Percentiles rank a stretch among this genome's conserved stretches.
Conservation (phyloP, 148 eudicot species). For the Vaccinium macrocarpon region DNA sequence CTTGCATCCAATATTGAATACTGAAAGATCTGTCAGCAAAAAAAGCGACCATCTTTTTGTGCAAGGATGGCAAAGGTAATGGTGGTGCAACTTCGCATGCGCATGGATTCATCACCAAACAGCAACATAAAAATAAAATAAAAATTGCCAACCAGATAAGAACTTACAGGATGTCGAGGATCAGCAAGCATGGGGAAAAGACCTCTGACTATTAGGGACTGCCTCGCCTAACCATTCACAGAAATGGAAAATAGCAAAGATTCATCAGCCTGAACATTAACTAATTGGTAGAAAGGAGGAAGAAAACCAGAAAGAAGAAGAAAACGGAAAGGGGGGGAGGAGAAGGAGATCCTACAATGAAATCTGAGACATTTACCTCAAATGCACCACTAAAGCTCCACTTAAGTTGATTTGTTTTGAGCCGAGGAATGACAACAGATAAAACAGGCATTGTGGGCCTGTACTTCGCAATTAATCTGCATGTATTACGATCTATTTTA, state of each 20-base stretch:
- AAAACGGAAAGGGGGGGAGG: too few species aligned
- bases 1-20: background rate
- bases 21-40: background rate
- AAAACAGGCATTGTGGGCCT: constrained; percentile 82
- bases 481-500: constrained; percentile 14
- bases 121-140: background rate
- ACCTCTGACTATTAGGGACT: constrained; percentile 86
- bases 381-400: constrained; percentile 96
- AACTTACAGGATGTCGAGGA: constrained; percentile 94
- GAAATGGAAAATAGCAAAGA: constrained; percentile 1
- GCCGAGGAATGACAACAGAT: constrained; percentile 80
- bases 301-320: too few species aligned
- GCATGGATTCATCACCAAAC: background rate
- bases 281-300: background rate
- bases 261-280: constrained; percentile 9
- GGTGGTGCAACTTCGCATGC: background rate
- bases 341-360: background rate
- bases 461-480: constrained; percentile 79
- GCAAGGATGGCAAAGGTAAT: background rate
- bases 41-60: background rate
- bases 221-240: constrained; percentile 67
- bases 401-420: constrained; percentile 74
- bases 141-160: background rate
- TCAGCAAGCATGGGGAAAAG: constrained; percentile 98
- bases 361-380: constrained; percentile 60